These are phyloP conservation scores for Astrephomene gubernaculifera DNA, from an alignment of 139 green algal genomes.

Conservation along the genomic window DNA sequence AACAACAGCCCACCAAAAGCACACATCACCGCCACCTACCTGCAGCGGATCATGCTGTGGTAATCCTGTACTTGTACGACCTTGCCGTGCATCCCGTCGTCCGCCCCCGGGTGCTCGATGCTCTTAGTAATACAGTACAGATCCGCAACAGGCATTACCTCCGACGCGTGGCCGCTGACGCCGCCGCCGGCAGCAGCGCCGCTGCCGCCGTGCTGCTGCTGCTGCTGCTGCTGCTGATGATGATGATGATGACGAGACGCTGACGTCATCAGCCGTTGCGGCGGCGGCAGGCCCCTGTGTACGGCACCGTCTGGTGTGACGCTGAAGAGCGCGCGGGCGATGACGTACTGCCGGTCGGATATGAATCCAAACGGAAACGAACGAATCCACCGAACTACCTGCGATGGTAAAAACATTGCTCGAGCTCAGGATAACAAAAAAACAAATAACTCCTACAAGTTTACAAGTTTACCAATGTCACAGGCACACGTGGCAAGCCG, in stretches of 20 bases:
- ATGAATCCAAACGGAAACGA: slow-evolving; percentile 87
- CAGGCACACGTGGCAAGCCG: no score
- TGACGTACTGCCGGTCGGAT: slow-evolving; percentile 81
- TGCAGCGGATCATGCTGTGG: slow-evolving; percentile 59
- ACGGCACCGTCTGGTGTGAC: slow-evolving; percentile 29
- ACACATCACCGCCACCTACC: slow-evolving; percentile 4
- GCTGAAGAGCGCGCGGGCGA: slow-evolving; percentile 66
- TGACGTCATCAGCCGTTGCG: neutral
- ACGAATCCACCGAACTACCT: slow-evolving; percentile 84
- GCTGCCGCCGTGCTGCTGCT: neutral
- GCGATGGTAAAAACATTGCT: neutral
- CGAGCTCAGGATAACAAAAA: no score
- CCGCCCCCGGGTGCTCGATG: slow-evolving; percentile 30
- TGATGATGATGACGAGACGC: neutral
- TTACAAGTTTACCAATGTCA: no score
- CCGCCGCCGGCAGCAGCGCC: neutral
- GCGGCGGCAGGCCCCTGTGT: slow-evolving; percentile 26
- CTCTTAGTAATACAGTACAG: slow-evolving; percentile 41
- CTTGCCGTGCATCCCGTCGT: neutral
- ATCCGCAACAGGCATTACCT: slow-evolving; percentile 45
- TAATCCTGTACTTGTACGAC: slow-evolving; percentile 45
- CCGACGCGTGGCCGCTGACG: neutral
- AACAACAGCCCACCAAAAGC: neutral
- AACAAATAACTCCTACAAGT: no score
- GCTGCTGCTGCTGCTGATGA: no score